phyloP scores from a whole-genome alignment of 805 yeast species.

The Saturnispora mendoncae region DNA sequence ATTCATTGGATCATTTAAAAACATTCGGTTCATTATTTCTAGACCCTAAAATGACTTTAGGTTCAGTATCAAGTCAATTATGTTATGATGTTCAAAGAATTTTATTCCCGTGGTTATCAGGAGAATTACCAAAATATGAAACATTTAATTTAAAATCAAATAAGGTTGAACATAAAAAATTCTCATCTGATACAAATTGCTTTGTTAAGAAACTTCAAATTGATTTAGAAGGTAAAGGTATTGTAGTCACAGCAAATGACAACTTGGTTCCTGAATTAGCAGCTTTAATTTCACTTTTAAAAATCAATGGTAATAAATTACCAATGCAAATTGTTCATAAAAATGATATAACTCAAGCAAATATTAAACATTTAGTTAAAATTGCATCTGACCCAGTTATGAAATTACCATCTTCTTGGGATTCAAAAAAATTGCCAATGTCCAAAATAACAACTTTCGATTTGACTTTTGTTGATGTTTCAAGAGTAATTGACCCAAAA shows the following conservation, averaged over 20 bases:
- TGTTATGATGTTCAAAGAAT: conserved; percentile 18
- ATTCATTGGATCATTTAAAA: conserved; percentile 22
- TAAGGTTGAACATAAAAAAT: conserved; percentile 2
- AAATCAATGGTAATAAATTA: conserved; percentile 39
- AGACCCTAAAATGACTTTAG: not conserved
- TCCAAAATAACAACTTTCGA: conserved; percentile 19
- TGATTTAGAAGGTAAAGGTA: conserved; percentile 38
- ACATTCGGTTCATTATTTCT: conserved; percentile 22
- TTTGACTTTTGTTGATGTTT: conserved; percentile 28
- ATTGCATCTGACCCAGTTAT: conserved; percentile 29
- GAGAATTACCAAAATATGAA: conserved; percentile 31
- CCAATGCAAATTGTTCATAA: conserved; percentile 43
- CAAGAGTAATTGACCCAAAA: conserved; percentile 20
- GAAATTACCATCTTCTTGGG: conserved; percentile 21
- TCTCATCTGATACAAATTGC: conserved; percentile 15
- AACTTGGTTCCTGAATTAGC: conserved; percentile 37
- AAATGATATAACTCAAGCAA: conserved; percentile 27
- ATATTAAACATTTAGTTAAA: conserved; percentile 28
- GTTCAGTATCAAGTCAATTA: conserved; percentile 3
- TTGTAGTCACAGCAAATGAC: conserved; percentile 44
- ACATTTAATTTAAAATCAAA: conserved; percentile 24
- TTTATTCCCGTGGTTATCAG: conserved; percentile 37
- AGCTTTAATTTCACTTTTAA: conserved; percentile 39
- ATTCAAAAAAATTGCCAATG: conserved; percentile 18
- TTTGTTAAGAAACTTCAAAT: conserved; percentile 24